Conservation (phyloP, 2,329 filamentous ascomycete species). For the Penicillium sp. region DNA sequence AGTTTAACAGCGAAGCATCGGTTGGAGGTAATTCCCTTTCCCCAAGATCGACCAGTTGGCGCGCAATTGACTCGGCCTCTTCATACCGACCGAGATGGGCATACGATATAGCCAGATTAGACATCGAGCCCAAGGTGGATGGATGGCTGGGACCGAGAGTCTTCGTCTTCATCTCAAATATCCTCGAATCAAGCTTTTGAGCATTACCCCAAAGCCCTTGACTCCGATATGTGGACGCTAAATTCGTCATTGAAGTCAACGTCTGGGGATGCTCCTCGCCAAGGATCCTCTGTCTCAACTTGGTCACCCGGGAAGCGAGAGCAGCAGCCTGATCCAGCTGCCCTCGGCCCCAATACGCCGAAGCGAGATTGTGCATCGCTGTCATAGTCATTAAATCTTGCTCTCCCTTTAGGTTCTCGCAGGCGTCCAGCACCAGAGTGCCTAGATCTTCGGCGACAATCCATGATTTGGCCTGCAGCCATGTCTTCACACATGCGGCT, state of each 20-base stretch:
- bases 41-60: slow-evolving; percentile 2
- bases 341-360: slow-evolving; percentile 10
- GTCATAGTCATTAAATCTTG: slow-evolving; percentile 9
- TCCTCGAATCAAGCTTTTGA: slow-evolving; percentile 4
- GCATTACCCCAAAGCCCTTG: slow-evolving; percentile 9
- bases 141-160: slow-evolving; percentile 1
- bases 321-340: slow-evolving; percentile 7
- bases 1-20: slow-evolving; percentile 7
- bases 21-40: not conserved
- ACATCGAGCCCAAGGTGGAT: slow-evolving; percentile 9
- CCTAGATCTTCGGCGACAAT: slow-evolving; percentile 7
- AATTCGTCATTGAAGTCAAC: slow-evolving; percentile 12
- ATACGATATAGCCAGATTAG: slow-evolving; percentile 11
- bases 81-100: slow-evolving; percentile 9
- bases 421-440: not conserved
- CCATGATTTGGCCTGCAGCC: slow-evolving; percentile 6
- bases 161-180: slow-evolving; percentile 6
- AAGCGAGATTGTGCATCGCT: slow-evolving; percentile 12
- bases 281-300: slow-evolving; percentile 1
- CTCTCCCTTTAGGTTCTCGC: slow-evolving; percentile 5
- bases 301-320: slow-evolving; percentile 2
- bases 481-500: not conserved
- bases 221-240: slow-evolving; percentile 10
- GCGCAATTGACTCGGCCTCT: slow-evolving; percentile 7
- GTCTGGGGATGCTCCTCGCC: slow-evolving; percentile 11